Evolutionary conservation across 805 yeast genomes (phyloP), one percentile per base, ranked within the genome.

Genomic region (Myxozyma neglecta): DNA sequence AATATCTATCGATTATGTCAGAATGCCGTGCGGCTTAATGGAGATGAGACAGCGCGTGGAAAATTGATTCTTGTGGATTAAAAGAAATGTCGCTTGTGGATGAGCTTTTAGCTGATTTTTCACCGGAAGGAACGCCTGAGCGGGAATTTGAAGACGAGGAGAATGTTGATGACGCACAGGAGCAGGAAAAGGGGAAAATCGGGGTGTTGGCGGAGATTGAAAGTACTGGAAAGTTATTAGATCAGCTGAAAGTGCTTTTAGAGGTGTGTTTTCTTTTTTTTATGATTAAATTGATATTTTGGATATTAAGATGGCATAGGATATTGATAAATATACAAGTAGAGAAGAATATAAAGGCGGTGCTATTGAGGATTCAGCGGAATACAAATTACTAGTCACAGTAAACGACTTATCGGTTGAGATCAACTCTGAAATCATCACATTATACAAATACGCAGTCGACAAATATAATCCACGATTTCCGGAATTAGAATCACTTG

Each of bases 401-500:
- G 80, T 86, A 7, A 88, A 87, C 71, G 83, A 79, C 47, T 68
- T 82, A n/a, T 75, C 85, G 0, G 79, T 80, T 10, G 80, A 83
- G 6, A 78, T 88, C 1, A 79, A 80, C 50, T 76, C 76, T 13
- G 93, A 88, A 64, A 83, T 87, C 4, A 65, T 73, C 0, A 61
- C 77, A 2, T 69, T 87, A 9, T 83, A 83, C 61, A 72, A 78
- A 6, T 81, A 81, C 55, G 74, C 87, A 42, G 81, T 79, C 52
- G 70, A 79, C 0, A 78, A 79, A 32, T 91, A 90, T 69, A 74
- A 78, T 9, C 78, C 81, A 3, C 81, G 86, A 16, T 90, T 90
- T 74, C 85, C 89, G 0, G 97, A 91, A 69, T 75, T 91, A 53
- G 87, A 81, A 29, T 75, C 85, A 0, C 74, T 91, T 43, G 79